phyloP scores from a whole-genome alignment of 768 basidiomycete species.

The Tricholoma flavovirens region DNA sequence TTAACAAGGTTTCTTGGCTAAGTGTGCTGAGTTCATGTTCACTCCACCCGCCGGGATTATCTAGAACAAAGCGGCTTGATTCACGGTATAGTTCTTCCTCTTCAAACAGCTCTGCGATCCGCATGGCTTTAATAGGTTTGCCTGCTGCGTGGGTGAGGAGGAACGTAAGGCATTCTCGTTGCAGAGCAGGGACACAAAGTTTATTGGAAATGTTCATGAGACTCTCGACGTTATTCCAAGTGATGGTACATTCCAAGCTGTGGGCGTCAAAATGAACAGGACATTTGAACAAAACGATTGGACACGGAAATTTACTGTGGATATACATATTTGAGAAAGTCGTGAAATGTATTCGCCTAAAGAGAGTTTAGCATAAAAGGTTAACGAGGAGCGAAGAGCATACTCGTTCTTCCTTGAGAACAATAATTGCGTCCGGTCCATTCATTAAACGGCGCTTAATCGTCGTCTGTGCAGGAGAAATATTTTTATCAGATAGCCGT shows the following conservation, averaged over 20 bases:
- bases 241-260: constrained; percentile 86
- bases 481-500: constrained; percentile 13
- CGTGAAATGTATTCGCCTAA: constrained; percentile 82
- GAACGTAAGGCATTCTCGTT: constrained; percentile 79
- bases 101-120: constrained; percentile 85
- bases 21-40: constrained; percentile 80
- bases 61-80: constrained; percentile 85
- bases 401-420: constrained; percentile 86
- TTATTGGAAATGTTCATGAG: constrained; percentile 89
- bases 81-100: constrained; percentile 90
- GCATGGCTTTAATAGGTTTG: constrained; percentile 87
- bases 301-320: constrained; percentile 61
- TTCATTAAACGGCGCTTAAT: constrained; percentile 38
- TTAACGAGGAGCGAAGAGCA: constrained; percentile 12
- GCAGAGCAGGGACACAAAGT: constrained; percentile 76
- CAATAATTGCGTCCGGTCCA: constrained; percentile 77
- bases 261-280: not conserved
- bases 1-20: constrained; percentile 75
- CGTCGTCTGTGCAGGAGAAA: constrained; percentile 29
- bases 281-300: not conserved
- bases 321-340: constrained; percentile 90
- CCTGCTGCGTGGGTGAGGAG: constrained; percentile 91
- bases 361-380: not conserved
- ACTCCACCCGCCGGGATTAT: constrained; percentile 84
- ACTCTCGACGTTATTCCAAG: constrained; percentile 92